Evolutionary conservation across 495 filamentous ascomycete genomes (phyloP).

Genomic region (Aspergillus diversus): DNA sequence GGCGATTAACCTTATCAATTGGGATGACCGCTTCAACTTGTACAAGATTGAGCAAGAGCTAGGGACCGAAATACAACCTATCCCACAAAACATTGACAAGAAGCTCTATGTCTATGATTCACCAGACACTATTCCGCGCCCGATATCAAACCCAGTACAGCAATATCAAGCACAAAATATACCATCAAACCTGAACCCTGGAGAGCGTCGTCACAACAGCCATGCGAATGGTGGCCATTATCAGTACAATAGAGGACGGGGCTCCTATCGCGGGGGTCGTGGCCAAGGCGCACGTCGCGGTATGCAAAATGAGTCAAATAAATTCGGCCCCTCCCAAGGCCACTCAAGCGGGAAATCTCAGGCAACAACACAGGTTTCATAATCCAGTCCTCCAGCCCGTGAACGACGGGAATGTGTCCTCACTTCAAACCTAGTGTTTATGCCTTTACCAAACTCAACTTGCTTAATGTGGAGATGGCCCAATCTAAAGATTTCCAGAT

Average conservation of each 20-base stretch:
- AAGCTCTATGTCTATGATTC: constrained; percentile 97
- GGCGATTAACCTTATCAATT: constrained; percentile 98
- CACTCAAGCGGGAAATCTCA: constrained; percentile 40
- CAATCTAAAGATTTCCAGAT: background rate
- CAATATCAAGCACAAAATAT: constrained; percentile 30
- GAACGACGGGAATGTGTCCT: background rate
- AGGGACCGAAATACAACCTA: constrained; percentile 95
- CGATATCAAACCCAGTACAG: constrained; percentile 55
- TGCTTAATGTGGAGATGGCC: background rate
- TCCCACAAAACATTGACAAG: constrained; percentile 94
- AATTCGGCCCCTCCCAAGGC: constrained; percentile 31
- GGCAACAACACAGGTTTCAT: constrained; percentile 36
- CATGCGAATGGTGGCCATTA: constrained; percentile 45
- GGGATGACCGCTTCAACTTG: constrained; percentile 98
- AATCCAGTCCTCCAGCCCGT: constrained; percentile 1
- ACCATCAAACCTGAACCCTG: constrained; percentile 28
- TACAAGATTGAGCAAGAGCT: constrained; percentile 98
- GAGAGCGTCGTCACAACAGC: constrained; percentile 45
- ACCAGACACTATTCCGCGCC: constrained; percentile 89
- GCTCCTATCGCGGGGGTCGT: constrained; percentile 47
- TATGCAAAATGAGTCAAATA: constrained; percentile 37
- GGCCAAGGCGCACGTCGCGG: constrained; percentile 51
- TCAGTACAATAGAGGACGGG: constrained; percentile 41
- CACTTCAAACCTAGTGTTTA: background rate
- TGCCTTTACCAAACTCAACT: background rate